These are phyloP conservation scores for Verticillium dahliae DNA, from an alignment of 2,329 filamentous ascomycete species.

Conservation along the genomic window DNA sequence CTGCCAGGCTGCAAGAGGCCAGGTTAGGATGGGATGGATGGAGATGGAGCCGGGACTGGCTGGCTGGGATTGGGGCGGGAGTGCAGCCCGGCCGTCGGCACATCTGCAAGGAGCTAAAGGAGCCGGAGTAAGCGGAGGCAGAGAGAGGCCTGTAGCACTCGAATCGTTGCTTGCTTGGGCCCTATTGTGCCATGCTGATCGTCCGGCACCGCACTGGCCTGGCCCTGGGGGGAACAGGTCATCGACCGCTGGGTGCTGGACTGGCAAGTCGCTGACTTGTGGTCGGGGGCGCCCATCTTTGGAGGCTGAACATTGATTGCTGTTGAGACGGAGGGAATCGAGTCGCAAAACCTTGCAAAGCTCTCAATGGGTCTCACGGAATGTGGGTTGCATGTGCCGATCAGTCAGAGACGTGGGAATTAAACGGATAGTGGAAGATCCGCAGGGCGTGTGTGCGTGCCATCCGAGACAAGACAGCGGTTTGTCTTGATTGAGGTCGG, in stretches of 20 bases:
- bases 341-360: background rate
- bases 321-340: background rate
- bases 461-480: background rate
- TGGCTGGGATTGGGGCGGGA: background rate
- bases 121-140: background rate
- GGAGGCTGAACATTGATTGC: background rate
- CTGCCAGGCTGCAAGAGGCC: background rate
- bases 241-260: background rate
- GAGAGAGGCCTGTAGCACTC: background rate
- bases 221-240: background rate
- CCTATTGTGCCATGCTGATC: background rate
- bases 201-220: background rate
- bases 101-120: background rate
- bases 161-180: background rate
- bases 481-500: background rate
- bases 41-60: background rate
- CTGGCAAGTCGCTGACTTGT: background rate
- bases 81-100: background rate
- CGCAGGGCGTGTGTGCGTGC: background rate
- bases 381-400: background rate
- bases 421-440: background rate
- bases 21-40: background rate
- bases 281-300: background rate
- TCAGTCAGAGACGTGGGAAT: background rate
- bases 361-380: background rate